Evolutionary conservation across 495 filamentous ascomycete genomes (phyloP).

Genomic region (Podospora appendiculata): DNA sequence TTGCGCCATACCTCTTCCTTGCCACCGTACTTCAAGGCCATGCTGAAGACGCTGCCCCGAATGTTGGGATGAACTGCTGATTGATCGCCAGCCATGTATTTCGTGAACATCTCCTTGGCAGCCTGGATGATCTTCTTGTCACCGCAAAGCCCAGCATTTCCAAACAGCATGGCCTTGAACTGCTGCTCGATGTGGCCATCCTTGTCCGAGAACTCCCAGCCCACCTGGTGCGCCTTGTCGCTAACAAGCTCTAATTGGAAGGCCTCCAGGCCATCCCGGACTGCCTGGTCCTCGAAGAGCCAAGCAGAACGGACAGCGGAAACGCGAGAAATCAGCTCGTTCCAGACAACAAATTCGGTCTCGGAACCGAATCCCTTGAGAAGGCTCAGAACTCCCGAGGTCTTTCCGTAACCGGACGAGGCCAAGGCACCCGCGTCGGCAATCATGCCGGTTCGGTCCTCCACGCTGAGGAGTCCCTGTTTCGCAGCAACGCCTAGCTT

Average conservation of each 20-base stretch:
- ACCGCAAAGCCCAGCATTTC: constrained; percentile 55
- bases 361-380: constrained; percentile 79
- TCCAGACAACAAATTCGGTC: constrained; percentile 89
- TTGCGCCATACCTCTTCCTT: constrained; percentile 53
- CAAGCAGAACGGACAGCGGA: constrained; percentile 70
- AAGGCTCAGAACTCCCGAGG: constrained; percentile 79
- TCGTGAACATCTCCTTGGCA: constrained; percentile 66
- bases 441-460: constrained; percentile 93
- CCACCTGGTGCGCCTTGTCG: constrained; percentile 71
- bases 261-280: constrained; percentile 65
- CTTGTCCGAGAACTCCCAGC: constrained; percentile 76
- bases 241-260: constrained; percentile 73
- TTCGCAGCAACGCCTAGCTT: constrained; percentile 80
- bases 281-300: constrained; percentile 75
- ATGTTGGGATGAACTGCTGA: constrained; percentile 68
- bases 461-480: constrained; percentile 75
- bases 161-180: constrained; percentile 66
- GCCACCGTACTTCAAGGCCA: constrained; percentile 64
- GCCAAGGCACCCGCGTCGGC: constrained; percentile 90
- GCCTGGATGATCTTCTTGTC: constrained; percentile 54
- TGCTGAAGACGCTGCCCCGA: constrained; percentile 59
- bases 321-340: constrained; percentile 74
- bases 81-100: constrained; percentile 58
- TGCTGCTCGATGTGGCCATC: constrained; percentile 90
- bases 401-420: constrained; percentile 84